These are phyloP conservation scores for Heracleum sosnowskyi DNA, from an alignment of 129 eudicot genomes.

Conservation along the genomic window DNA sequence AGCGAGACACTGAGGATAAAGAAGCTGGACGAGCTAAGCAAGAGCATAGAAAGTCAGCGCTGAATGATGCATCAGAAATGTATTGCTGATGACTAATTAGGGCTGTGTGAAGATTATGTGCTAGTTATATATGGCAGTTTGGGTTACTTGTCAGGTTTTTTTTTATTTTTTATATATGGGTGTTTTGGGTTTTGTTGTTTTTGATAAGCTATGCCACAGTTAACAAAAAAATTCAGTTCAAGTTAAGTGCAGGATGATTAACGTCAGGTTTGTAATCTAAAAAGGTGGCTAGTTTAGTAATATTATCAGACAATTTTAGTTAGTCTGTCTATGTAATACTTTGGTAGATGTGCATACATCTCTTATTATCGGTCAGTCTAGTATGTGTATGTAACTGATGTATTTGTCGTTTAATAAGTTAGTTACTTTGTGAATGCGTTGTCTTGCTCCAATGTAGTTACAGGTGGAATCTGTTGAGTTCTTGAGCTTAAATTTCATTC, in stretches of 20 bases:
- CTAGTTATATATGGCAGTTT: neutral
- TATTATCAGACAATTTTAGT: constrained; percentile 8
- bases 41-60: constrained; percentile 20
- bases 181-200: constrained; percentile 7
- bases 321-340: constrained; percentile 3
- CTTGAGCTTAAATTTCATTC: neutral
- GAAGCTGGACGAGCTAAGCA: constrained; percentile 81
- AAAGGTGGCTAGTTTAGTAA: constrained; percentile 10
- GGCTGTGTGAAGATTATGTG: neutral
- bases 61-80: neutral
- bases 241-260: constrained; percentile 6
- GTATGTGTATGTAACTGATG: constrained; percentile 10
- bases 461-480: neutral
- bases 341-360: constrained; percentile 4
- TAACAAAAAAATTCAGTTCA: neutral
- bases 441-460: neutral
- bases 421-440: neutral
- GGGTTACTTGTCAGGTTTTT: neutral
- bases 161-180: constrained; percentile 2
- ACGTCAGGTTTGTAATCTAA: neutral
- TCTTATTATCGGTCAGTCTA: neutral
- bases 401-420: neutral
- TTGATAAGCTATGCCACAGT: constrained; percentile 7
- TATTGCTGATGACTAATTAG: constrained; percentile 4
- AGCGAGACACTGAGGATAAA: constrained; percentile 72